phyloP scores from a whole-genome alignment of 2,329 filamentous ascomycete species.

The Fusarium bactridioides region DNA sequence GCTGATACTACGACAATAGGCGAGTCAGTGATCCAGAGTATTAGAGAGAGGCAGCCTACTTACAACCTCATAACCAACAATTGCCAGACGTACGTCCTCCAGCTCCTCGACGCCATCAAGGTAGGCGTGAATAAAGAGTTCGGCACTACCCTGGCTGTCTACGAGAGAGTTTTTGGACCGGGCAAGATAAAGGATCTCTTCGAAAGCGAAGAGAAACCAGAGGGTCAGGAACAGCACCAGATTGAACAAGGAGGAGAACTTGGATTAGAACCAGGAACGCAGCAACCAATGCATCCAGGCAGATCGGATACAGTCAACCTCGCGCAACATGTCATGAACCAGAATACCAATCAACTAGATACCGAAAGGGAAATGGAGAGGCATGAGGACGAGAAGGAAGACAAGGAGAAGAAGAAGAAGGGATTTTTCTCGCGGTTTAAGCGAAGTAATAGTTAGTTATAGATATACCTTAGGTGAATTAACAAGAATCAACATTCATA shows the following conservation, averaged over 20 bases:
- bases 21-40: constrained; percentile 61
- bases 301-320: constrained; percentile 54
- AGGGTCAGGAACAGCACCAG: not conserved
- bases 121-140: constrained; percentile 59
- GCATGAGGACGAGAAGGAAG: constrained; percentile 1
- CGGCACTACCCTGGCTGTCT: constrained; percentile 61
- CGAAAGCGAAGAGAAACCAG: constrained; percentile 41
- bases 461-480: rapidly evolving
- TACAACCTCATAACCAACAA: constrained; percentile 69
- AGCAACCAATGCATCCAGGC: not conserved
- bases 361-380: constrained; percentile 44
- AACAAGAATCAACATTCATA: too few relatives aligned
- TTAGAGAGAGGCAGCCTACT: constrained; percentile 56
- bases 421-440: constrained; percentile 28
- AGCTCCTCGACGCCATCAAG: constrained; percentile 63
- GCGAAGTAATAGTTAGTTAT: not conserved
- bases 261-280: not conserved
- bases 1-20: constrained; percentile 39
- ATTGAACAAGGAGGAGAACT: not conserved
- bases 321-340: constrained; percentile 62
- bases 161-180: constrained; percentile 57
- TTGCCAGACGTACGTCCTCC: constrained; percentile 64
- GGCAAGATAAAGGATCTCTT: constrained; percentile 63
- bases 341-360: constrained; percentile 61
- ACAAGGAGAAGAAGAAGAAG: constrained; percentile 20